Evolutionary conservation across 2,329 filamentous ascomycete genomes (phyloP).

Genomic region (Ambrosiella beaveri): DNA sequence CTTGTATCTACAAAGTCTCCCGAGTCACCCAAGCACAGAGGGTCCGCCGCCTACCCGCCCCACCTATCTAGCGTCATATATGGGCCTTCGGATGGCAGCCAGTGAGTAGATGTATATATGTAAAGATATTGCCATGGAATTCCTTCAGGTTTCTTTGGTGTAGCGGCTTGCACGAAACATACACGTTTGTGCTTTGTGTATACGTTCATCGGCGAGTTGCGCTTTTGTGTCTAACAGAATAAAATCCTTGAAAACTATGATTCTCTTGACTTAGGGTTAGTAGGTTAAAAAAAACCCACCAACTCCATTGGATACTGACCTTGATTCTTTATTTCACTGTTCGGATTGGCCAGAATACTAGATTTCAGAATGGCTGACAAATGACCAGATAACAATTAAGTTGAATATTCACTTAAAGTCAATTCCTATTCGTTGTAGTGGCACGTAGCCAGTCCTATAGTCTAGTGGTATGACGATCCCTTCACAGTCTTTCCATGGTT

Average conservation of each 20-base stretch:
- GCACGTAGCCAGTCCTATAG: constrained; percentile 12
- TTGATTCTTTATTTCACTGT: no score
- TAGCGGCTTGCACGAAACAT: neutral
- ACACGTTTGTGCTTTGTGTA: neutral
- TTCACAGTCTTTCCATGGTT: constrained; percentile 10
- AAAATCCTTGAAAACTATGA: neutral
- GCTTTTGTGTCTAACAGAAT: neutral
- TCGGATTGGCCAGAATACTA: no score
- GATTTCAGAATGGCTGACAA: neutral
- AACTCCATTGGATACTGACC: no score
- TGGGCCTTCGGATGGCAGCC: no score
- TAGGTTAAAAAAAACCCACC: no score
- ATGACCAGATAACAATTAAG: neutral
- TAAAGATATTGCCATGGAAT: neutral
- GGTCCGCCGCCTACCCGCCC: neutral
- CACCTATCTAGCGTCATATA: neutral
- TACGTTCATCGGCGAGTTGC: neutral
- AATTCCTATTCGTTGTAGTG: neutral
- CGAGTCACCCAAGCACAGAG: neutral
- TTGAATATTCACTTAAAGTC: neutral
- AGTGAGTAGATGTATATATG: no score
- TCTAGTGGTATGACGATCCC: constrained; percentile 16
- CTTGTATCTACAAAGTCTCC: neutral
- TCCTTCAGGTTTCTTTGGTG: neutral
- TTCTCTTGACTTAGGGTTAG: neutral